These are phyloP conservation scores for Phylloporus arenicola DNA, from an alignment of 768 basidiomycete genomes.

Conservation along the genomic window DNA sequence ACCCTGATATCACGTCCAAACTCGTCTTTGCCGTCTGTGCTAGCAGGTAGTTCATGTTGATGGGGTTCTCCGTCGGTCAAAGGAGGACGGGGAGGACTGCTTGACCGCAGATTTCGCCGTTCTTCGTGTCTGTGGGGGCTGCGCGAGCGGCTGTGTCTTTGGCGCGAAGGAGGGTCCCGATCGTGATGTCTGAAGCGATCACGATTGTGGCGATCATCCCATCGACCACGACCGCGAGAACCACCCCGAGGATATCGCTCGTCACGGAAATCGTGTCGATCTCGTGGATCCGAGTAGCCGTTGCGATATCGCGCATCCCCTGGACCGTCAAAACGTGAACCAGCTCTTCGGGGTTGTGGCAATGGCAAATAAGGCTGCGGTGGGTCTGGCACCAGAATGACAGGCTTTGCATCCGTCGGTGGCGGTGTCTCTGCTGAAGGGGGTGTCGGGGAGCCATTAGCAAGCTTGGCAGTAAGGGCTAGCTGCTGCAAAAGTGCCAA, in stretches of 20 bases:
- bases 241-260: conserved; percentile 50
- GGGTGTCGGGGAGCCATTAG: conserved; percentile 26
- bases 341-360: not conserved
- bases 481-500: conserved; percentile 75
- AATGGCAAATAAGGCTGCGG: conserved; percentile 4
- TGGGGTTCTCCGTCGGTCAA: conserved; percentile 28
- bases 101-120: conserved; percentile 47
- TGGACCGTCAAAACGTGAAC: conserved; percentile 29
- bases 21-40: conserved; percentile 63
- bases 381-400: conserved; percentile 18
- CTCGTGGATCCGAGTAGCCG: conserved; percentile 37
- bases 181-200: conserved; percentile 44
- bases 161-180: conserved; percentile 36
- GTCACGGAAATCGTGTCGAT: conserved; percentile 46
- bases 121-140: conserved; percentile 62
- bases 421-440: conserved; percentile 25
- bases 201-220: conserved; percentile 53
- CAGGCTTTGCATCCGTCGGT: conserved; percentile 14
- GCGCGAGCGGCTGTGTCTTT: conserved; percentile 62
- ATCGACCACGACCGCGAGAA: conserved; percentile 57
- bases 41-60: conserved; percentile 25
- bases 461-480: conserved; percentile 51
- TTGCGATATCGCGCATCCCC: conserved; percentile 35
- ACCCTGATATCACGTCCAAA: conserved; percentile 79
- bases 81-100: conserved; percentile 56